These are phyloP conservation scores for Rhodotorula sp. DNA, from an alignment of 1,284 basidiomycete species.

Conservation along the genomic window DNA sequence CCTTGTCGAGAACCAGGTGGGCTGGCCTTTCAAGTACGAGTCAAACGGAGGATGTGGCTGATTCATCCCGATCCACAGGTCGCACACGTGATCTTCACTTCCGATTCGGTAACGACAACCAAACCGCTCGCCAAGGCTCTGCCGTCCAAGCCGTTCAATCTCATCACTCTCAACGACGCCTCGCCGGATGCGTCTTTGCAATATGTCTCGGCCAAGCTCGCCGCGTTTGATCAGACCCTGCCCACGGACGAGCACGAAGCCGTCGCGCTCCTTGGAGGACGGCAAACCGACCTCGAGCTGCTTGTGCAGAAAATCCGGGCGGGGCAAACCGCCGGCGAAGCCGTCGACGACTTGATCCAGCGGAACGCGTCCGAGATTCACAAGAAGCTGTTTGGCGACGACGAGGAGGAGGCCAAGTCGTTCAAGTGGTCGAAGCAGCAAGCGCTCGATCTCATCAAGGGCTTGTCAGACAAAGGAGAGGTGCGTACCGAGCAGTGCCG, in stretches of 20 bases:
- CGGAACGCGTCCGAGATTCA: constrained; percentile 77
- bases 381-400: constrained; percentile 88
- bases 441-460: constrained; percentile 79
- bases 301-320: constrained; percentile 79
- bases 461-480: constrained; percentile 68
- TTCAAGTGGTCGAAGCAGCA: constrained; percentile 83
- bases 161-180: constrained; percentile 77
- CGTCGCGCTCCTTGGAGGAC: constrained; percentile 75
- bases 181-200: constrained; percentile 73
- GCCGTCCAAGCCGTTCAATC: constrained; percentile 77
- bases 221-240: constrained; percentile 50
- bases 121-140: constrained; percentile 79
- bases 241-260: constrained; percentile 56
- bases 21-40: constrained; percentile 30
- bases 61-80: constrained; percentile 52
- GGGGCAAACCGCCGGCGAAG: constrained; percentile 69
- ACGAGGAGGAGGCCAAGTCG: constrained; percentile 71
- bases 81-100: constrained; percentile 88
- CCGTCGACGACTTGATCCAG: constrained; percentile 73
- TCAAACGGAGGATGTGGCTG: not conserved
- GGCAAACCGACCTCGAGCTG: constrained; percentile 80
- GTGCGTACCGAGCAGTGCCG: constrained; percentile 52
- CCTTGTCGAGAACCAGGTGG: constrained; percentile 72
- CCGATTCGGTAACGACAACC: constrained; percentile 82
- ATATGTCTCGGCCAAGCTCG: constrained; percentile 77